Evolutionary conservation across 2,329 filamentous ascomycete species (phyloP), one percentile per base, ranked within the genome.

Genomic region (Westerdykella ornata): DNA sequence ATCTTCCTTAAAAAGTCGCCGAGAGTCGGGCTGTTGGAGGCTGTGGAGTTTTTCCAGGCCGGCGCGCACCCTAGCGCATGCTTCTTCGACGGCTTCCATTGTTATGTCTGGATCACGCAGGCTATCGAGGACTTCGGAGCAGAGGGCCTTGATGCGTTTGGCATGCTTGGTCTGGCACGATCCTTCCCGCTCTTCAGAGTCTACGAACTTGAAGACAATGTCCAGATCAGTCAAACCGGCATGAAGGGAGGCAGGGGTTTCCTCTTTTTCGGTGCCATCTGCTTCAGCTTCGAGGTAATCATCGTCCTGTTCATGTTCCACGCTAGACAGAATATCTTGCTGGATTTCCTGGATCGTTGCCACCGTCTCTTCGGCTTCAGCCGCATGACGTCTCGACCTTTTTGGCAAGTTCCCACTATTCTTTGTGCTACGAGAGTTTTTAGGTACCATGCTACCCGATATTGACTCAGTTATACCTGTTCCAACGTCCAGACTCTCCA

Each of bases 1-100:
- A 29, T 65, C 62, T 12, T 15, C 14, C 38, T 62, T 63, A 42
- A 63, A 52, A 3, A 12, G 18, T 15, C 29, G 19, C 8, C 26
- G 51, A 13, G 48, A 12, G 2, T 51, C 29, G 3, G 40, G 20
- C 8, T 40, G 26, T 5, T 35, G 14, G 3, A 50, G 34, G 2
- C 29, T 28, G 2, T 18, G 15, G 2, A 47, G 41, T 3, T 22
- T 35, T 4, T n/a, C 32, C 1, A 62, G 51, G 12, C 45, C 12
- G 1, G 12, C 19, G 18, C 36, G 35, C 14, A 61, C n/a, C 1
- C 42, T 32, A 11, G 47, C 30, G 3, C 32, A 40, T 3, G 39
- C 44, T 14, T 42, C 40, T 1, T 26, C 19, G 1, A 58, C 42
- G 8, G 48, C 43, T 2, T 53, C 35, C 3, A 47, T 20, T 0